phyloP scores from a whole-genome alignment of 169 alveolate species.

The Plasmodium blacklocki region DNA sequence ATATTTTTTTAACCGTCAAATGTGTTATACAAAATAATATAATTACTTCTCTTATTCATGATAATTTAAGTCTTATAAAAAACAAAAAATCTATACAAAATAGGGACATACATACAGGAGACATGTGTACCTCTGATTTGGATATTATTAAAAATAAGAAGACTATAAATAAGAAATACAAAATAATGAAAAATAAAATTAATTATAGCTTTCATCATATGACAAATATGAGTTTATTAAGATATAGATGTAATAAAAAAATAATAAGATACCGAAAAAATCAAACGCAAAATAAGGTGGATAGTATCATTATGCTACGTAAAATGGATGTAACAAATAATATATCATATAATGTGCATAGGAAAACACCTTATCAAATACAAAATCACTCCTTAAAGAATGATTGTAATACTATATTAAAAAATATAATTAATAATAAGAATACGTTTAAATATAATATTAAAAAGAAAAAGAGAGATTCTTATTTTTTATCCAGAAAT shows the following conservation, averaged over 20 bases:
- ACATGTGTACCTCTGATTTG: not conserved
- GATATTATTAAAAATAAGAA: not conserved
- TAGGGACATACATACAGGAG: not conserved
- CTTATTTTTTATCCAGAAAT: slow-evolving; percentile 4
- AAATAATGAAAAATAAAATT: not conserved
- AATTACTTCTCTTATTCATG: slow-evolving; percentile 2
- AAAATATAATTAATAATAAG: too few species aligned
- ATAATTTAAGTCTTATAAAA: not conserved
- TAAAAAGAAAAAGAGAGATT: not conserved
- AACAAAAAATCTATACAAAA: not conserved
- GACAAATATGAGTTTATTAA: too few species aligned
- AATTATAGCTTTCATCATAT: not conserved
- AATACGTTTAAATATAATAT: too few species aligned
- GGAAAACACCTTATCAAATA: too few species aligned
- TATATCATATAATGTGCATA: too few species aligned
- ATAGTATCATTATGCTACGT: not conserved
- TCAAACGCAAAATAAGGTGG: too few species aligned
- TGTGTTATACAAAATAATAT: slow-evolving; percentile 4
- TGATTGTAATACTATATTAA: too few species aligned
- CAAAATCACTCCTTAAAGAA: too few species aligned
- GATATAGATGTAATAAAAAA: too few species aligned
- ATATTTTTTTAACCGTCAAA: slow-evolving; percentile 12
- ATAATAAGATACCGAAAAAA: too few species aligned
- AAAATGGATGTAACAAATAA: too few species aligned
- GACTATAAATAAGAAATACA: not conserved